Conservation (phyloP, 2,329 filamentous ascomycete genomes). For the Domatiomyces catenatus region DNA sequence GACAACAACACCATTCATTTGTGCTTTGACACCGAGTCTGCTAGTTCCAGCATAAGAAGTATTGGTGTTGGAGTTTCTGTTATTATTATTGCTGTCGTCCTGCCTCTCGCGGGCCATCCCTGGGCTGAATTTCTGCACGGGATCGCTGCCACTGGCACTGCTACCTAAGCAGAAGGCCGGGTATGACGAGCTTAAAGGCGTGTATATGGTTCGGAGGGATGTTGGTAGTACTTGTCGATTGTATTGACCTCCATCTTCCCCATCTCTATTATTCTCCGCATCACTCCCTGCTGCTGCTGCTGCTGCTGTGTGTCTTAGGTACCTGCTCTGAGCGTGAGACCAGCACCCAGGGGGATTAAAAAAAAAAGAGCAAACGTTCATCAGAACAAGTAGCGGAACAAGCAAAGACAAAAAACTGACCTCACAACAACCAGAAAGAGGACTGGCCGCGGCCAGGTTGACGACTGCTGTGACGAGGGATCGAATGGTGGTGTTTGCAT, state of each 20-base stretch:
- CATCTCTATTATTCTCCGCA: neutral
- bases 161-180: neutral
- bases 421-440: neutral
- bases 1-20: neutral
- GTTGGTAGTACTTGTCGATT: neutral
- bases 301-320: neutral
- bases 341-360: no score
- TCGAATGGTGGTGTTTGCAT: neutral
- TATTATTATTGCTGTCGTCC: no score
- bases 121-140: neutral
- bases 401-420: neutral
- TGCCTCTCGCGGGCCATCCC: neutral
- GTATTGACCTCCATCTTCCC: neutral
- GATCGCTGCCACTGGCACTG: neutral
- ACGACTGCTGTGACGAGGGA: neutral
- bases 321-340: neutral
- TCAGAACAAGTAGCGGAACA: no score
- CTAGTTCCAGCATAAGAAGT: no score
- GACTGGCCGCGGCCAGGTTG: neutral
- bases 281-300: neutral
- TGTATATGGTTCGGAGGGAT: neutral
- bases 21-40: neutral
- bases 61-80: no score
- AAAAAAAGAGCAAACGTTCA: no score
- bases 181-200: neutral